A percentile compares a stretch with the other conserved stretches of the same genome.
phyloP scores from a whole-genome alignment of 805 yeast species.

The Torulaspora gathmanii region DNA sequence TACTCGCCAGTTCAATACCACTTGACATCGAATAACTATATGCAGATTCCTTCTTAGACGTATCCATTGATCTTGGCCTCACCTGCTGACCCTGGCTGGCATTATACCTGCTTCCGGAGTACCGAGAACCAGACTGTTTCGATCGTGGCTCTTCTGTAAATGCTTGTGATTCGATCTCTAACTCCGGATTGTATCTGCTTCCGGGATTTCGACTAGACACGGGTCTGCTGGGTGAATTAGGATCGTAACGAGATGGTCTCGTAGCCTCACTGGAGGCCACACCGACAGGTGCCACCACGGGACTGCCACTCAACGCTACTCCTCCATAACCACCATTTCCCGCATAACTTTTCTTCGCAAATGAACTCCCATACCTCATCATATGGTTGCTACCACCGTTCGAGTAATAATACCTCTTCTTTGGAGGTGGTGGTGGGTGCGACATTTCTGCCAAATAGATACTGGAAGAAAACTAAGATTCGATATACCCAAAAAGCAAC shows the following conservation, averaged over 20 bases:
- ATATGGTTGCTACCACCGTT: conserved; percentile 23
- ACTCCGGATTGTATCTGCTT: conserved; percentile 31
- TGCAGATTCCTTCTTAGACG: conserved; percentile 5
- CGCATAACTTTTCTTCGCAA: conserved; percentile 16
- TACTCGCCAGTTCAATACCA: neutral
- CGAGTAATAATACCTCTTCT: conserved; percentile 31
- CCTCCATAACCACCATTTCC: conserved; percentile 6
- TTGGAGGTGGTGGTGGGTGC: conserved; percentile 17
- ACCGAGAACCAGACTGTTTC: conserved; percentile 13
- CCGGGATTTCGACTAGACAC: conserved; percentile 14
- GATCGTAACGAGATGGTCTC: conserved; percentile 31
- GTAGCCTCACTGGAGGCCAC: conserved; percentile 2
- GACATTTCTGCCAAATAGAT: conserved; percentile 7
- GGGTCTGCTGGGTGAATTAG: conserved; percentile 21
- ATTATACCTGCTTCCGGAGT: conserved; percentile 27
- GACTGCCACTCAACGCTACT: neutral
- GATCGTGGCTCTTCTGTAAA: neutral
- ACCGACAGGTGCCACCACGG: conserved; percentile 2
- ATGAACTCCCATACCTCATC: conserved; percentile 20
- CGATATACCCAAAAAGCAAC: neutral
- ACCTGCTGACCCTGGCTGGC: conserved; percentile 7
- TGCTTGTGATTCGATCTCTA: conserved; percentile 3
- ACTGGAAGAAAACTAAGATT: neutral
- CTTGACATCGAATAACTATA: conserved; percentile 1
- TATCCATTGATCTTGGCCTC: conserved; percentile 24